Base-by-base conservation (phyloP, 1,284 basidiomycete species). In the Ceratobasidium sp. region DNA sequence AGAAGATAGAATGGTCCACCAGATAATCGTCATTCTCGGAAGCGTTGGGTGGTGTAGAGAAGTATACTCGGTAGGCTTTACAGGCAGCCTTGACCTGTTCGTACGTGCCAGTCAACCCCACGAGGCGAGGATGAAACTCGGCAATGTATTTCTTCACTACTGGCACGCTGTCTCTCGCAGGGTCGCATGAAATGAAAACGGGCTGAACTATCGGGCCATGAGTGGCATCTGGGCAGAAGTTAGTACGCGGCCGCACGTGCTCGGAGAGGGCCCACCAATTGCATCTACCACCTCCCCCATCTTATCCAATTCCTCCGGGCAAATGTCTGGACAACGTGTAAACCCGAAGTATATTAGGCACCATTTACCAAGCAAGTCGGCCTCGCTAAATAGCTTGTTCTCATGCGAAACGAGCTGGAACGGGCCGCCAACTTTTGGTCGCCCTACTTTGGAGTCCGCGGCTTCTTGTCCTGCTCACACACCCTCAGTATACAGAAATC, bases 261-360 rank as follows among this genome's bases (percentile, higher is more conserved):
- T 56, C 19, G 19, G 54, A 42, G 36, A 47, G 23, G 21, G 79
- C 89, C 72, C 73, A 89, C 92, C 88, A 69, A 93, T 82, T 53
- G 82, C 80, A 46, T 90, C 82, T 36, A 98, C 84, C n/a, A 95
- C 89, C 0, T 80, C 83, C 21, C 89, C 87, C 83, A 98, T 89
- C 82, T 99, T 99, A 82, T 99, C 96, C 33, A 99, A 83, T 79
- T 99, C 96, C 72, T 97, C 93, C 1, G 96, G 96, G 77, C 96
- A 99, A 71, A 99, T 98, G 78, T 99, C 97, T 2, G 96, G 97
- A 77, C 95, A 97, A 78, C 97, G 95, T 33, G 94, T 95, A 80
- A 97, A 97, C 13, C 95, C 95, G 78, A 98, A 98, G 80, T 99
- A 99, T 68, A 99, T 88, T 72, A 99, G 80, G 42, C 84, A 91